Evolutionary conservation across 2,329 filamentous ascomycete genomes (phyloP).

Genomic region (Aspergillaceae sp.): DNA sequence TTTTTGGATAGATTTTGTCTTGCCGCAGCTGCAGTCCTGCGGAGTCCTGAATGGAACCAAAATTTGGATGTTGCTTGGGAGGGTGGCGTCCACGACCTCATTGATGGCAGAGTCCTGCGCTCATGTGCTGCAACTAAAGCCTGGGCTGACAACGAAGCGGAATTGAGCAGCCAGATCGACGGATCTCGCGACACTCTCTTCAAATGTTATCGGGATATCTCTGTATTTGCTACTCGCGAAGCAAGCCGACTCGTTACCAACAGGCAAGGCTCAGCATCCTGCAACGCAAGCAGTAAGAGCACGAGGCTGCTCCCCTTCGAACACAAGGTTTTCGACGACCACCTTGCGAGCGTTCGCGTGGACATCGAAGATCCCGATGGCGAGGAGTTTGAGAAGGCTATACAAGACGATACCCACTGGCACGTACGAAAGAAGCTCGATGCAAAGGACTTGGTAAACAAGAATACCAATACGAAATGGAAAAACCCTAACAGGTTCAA

Average conservation of each 20-base stretch:
- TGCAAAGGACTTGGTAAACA: slow-evolving; percentile 10
- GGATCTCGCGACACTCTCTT: neutral
- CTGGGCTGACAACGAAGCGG: neutral
- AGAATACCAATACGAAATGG: slow-evolving; percentile 5
- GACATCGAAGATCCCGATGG: slow-evolving; percentile 4
- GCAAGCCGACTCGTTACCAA: neutral
- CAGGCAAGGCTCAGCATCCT: neutral
- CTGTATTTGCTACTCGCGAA: neutral
- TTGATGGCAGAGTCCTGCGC: slow-evolving; percentile 1
- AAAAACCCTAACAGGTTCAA: slow-evolving; percentile 26
- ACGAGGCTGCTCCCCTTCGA: slow-evolving; percentile 9
- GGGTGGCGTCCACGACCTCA: neutral
- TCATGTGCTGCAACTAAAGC: neutral
- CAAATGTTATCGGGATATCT: neutral
- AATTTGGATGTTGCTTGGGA: too few species aligned
- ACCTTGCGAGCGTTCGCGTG: slow-evolving; percentile 12
- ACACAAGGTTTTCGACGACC: slow-evolving; percentile 12
- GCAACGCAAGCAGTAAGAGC: neutral
- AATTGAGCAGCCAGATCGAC: neutral
- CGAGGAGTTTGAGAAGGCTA: slow-evolving; percentile 5
- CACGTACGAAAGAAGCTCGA: slow-evolving; percentile 19
- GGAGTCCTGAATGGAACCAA: slow-evolving; percentile 1
- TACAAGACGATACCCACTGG: slow-evolving; percentile 21
- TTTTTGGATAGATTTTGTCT: neutral
- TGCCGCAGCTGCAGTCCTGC: neutral